Conservation (phyloP, 495 filamentous ascomycete species). For the Xylaria curta region DNA sequence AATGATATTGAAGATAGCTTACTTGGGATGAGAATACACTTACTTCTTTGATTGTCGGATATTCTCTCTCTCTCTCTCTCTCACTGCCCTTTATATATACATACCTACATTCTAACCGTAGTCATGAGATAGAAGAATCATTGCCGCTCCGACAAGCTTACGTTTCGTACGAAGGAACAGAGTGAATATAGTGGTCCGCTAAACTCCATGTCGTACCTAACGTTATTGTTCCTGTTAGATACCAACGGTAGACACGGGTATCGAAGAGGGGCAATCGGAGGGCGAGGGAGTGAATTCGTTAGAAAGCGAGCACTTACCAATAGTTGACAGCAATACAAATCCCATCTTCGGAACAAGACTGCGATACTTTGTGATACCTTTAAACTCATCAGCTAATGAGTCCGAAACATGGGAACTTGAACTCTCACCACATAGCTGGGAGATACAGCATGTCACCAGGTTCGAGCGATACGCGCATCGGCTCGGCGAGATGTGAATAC, state of each 20-base stretch:
- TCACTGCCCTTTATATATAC: background rate
- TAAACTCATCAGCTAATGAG: background rate
- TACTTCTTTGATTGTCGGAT: constrained; percentile 11
- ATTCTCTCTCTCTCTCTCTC: background rate
- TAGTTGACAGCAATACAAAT: constrained; percentile 80
- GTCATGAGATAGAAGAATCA: constrained; percentile 19
- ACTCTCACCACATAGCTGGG: constrained; percentile 71
- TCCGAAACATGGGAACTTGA: background rate
- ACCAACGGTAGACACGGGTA: background rate
- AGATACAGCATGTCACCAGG: constrained; percentile 84
- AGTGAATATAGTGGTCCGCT: constrained; percentile 64
- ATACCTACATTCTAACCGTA: background rate
- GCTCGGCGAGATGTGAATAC: constrained; percentile 61
- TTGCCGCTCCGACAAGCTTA: constrained; percentile 28
- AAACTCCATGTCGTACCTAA: constrained; percentile 75
- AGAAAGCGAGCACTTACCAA: constrained; percentile 58
- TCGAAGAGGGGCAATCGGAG: background rate
- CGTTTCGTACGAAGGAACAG: constrained; percentile 57
- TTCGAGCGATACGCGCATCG: constrained; percentile 65
- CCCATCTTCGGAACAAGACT: constrained; percentile 65
- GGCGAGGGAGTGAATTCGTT: background rate
- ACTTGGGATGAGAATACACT: constrained; percentile 15
- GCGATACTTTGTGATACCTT: constrained; percentile 71
- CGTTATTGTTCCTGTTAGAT: constrained; percentile 21
- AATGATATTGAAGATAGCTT: background rate